phyloP scores from a whole-genome alignment of 176 grass and related monocot genomes.

The Aegilops bicornis region DNA sequence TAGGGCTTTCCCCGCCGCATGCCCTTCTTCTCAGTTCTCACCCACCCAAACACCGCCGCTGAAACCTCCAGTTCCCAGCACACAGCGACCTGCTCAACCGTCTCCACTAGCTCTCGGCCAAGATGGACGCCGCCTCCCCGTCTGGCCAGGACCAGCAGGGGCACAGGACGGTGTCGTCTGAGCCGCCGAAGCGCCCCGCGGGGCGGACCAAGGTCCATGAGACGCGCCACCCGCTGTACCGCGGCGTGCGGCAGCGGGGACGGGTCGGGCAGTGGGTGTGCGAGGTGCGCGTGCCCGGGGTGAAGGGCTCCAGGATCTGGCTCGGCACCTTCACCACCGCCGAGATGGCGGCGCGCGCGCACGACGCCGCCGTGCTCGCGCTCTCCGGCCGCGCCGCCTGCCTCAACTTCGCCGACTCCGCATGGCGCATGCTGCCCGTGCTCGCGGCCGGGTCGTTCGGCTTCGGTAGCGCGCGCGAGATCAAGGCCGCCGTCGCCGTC shows the following conservation, averaged over 20 bases:
- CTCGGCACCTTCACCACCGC: constrained; percentile 69
- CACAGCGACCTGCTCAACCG: no score
- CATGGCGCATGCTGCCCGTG: constrained; percentile 29
- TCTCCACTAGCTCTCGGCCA: no score
- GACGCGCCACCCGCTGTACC: constrained; percentile 69
- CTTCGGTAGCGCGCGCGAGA: background rate
- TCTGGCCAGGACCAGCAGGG: background rate
- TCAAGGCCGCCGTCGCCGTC: constrained; percentile 39
- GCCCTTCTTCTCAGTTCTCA: no score
- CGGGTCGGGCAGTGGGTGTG: constrained; percentile 55
- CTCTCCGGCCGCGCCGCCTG: constrained; percentile 37
- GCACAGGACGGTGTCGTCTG: constrained; percentile 47
- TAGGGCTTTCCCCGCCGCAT: no score
- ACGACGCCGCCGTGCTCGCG: constrained; percentile 65
- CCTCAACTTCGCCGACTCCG: constrained; percentile 80
- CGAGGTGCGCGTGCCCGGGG: constrained; percentile 53
- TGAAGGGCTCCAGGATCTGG: constrained; percentile 49
- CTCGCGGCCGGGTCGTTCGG: background rate
- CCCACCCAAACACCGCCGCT: no score
- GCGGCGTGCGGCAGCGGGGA: constrained; percentile 52
- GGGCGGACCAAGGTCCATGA: constrained; percentile 75
- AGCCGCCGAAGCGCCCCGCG: constrained; percentile 60
- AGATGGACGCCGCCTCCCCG: no score
- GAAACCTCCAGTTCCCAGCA: no score
- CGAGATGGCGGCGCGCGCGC: constrained; percentile 67